Base-by-base conservation (phyloP, 176 grass and related monocot genomes). In the Tillandsia leiboldiana region DNA sequence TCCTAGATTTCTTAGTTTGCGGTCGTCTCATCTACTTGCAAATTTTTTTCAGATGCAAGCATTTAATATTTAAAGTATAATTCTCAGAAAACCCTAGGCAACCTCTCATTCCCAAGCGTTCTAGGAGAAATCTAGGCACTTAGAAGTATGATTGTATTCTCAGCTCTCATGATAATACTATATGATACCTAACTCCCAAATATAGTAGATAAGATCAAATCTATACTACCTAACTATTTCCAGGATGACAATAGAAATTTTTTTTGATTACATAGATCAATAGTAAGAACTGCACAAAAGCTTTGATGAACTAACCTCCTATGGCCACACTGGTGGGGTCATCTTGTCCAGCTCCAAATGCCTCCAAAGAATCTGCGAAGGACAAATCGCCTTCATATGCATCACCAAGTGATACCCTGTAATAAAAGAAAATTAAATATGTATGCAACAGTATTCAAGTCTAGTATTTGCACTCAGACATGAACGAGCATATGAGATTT, bases 271-370 rank as follows among this genome's bases (percentile, higher is more conserved):
- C 9, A 59, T 59, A 14, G 20, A 59, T 59, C 5, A 8, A 59
- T 14, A 22, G 15, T 17, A 59, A 59, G 8, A 59, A 59, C 14
- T 51, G 62, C 73, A 64, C 51, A 62, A 79, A n/a, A 53, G 63
- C 12, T 11, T 67, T 61, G 58, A 13, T 81, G 27, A 59, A 66
- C 84, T 72, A 78, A 97, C 93, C 93, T 89, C 93, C 93, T 81
- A 97, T 92, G 64, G 89, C 89, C 14, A 97, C 81, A 81, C 89
- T 97, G 74, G 87, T 50, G 84, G 89, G 93, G 24, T 92, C 93
- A 76, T 97, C 89, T 72, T 83, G 86, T 70, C 82, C 89, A 77
- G 93, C 93, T 81, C 93, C 93, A 70, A 97, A 97, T 76, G 82
- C 82, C 85, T 92, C 78, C 67, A 97, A 70, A 23, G 84, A 82